phyloP scores from a whole-genome alignment of 139 green algal species.

The Desmodesmus armatus region DNA sequence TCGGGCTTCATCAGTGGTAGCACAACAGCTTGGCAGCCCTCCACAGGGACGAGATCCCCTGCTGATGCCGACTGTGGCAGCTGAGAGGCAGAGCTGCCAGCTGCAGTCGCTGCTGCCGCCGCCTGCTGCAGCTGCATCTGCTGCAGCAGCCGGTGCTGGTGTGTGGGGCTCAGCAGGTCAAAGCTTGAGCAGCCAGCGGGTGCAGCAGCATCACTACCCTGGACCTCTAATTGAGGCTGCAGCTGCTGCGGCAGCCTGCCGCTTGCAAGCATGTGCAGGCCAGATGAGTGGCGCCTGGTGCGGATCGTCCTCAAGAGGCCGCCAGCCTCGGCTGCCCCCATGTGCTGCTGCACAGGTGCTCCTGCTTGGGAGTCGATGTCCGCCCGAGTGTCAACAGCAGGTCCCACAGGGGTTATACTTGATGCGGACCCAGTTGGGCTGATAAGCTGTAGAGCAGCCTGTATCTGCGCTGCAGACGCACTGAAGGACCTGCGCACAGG shows the following conservation, averaged over 20 bases:
- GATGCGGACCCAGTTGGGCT: too few relatives aligned
- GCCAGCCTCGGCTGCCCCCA: neutral
- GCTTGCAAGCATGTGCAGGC: conserved; percentile 27
- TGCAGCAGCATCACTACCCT: neutral
- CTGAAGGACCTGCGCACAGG: neutral
- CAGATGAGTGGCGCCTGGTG: conserved; percentile 8
- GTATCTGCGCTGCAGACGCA: neutral
- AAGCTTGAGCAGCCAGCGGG: neutral
- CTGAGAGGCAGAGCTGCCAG: neutral
- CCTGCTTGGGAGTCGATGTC: too few relatives aligned
- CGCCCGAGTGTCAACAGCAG: too few relatives aligned
- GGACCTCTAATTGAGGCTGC: neutral
- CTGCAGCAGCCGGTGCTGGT: conserved; percentile 29
- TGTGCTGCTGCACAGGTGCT: neutral
- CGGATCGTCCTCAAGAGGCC: neutral
- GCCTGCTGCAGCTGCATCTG: conserved; percentile 14
- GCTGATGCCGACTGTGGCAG: neutral
- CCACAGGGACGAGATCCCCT: neutral
- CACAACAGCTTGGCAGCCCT: neutral
- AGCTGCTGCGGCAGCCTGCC: conserved; percentile 1
- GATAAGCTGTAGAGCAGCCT: too few relatives aligned
- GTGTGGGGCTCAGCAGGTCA: conserved; percentile 14
- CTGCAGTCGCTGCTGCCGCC: neutral
- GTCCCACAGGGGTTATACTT: too few relatives aligned
- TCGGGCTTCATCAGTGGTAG: conserved; percentile 5